Evolutionary conservation across 2,329 filamentous ascomycete species (phyloP), one percentile per base, ranked within the genome.

Genomic region (Paecilomyces fulvus): DNA sequence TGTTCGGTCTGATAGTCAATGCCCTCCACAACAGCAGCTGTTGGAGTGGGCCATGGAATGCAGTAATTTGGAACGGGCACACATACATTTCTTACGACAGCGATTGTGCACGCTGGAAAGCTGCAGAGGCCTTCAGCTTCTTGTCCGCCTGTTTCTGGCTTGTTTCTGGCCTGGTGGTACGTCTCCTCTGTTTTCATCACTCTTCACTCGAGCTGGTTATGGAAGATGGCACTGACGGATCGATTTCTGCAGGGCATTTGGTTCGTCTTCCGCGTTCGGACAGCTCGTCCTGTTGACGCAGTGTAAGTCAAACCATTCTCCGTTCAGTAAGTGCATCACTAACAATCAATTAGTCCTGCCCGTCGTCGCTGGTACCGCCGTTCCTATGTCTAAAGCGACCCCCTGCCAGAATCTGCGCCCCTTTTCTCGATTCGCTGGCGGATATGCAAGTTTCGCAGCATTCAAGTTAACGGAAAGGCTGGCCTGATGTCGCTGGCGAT

Each of bases 81-180:
- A 43, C 37, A 5, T 49, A 23, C 25, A 5, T 25, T 20, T 21
- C 17, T 12, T 28, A 28, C 9, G 23, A 28, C 25, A 77, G 79
- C 53, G 75, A 89, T 57, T 92, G 88, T 71, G 79, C 82, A 57
- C 81, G 83, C 63, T 88, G 83, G 81, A 89, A 87, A 73, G 83
- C 88, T 46, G 78, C 83, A 59, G 81, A 89, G 63, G 87, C 87
- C 3, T 90, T 91, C 66, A 75, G 79, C 52, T 91, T 91, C 73
- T 72, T 90, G 55, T 86, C 84, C 2, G 86, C 86, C 55, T 79
- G 88, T 61, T 77, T 85, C 66, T 91, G 87, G 87, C 79, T 90
- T 46, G 81, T 77, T 11, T 87, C 84, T 51, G 80, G 79, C 14
- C 65, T 87, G 20, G 66, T 89, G 79, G 73, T 76, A 65, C 48